A percentile compares a stretch with the other conserved stretches of the same genome.
These are phyloP conservation scores for Erythrophleum fordii DNA, from an alignment of 306 rosid species.

Conservation along the genomic window DNA sequence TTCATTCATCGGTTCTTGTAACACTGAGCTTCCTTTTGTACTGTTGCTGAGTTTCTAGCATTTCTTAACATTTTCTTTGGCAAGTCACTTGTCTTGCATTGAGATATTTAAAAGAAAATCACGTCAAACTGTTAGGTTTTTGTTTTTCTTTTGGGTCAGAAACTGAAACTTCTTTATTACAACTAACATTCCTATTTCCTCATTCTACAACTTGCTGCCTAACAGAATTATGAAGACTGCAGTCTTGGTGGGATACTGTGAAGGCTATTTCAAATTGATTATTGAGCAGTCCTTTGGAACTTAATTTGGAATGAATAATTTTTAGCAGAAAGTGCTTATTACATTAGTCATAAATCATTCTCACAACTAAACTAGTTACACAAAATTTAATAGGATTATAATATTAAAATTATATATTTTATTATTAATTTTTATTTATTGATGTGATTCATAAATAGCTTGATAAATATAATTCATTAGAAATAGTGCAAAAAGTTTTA, in stretches of 20 bases:
- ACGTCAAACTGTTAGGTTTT: slow-evolving; percentile 1
- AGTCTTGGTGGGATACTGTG: no score
- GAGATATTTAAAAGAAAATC: slow-evolving; percentile 16
- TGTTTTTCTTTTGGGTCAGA: neutral
- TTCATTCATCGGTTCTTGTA: neutral
- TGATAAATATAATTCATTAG: neutral
- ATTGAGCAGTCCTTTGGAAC: no score
- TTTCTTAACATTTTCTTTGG: neutral
- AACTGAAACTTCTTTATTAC: neutral
- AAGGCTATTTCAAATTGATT: neutral
- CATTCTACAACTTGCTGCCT: neutral
- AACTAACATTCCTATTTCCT: neutral
- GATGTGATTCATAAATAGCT: no score
- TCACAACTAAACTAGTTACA: neutral
- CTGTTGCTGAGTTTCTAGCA: neutral
- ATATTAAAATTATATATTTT: no score
- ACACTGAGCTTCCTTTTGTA: neutral
- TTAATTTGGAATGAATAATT: no score
- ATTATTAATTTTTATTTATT: no score
- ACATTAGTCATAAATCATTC: neutral
- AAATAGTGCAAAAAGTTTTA: neutral
- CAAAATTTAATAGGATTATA: neutral
- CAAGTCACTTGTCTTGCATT: neutral
- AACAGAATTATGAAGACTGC: no score
- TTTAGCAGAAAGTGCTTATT: no score